Evolutionary conservation across 2,329 filamentous ascomycete genomes (phyloP).

Genomic region (Alternaria postmessia): DNA sequence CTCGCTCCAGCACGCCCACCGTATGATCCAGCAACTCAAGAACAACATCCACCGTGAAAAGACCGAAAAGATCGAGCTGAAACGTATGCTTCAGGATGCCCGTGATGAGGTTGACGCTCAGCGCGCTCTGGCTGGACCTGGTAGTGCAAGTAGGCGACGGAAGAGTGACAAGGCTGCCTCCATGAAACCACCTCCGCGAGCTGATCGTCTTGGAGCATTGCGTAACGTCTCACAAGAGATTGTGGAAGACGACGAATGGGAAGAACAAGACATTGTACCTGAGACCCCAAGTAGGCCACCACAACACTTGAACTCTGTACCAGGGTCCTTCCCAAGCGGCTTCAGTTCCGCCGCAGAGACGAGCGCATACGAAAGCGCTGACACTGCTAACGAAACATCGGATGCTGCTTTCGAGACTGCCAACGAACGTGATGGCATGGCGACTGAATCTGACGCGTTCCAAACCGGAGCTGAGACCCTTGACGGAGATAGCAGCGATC

Average conservation of each 20-base stretch:
- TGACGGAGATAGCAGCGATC: constrained; percentile 75
- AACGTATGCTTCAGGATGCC: constrained; percentile 92
- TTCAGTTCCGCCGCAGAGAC: constrained; percentile 48
- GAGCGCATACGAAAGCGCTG: constrained; percentile 71
- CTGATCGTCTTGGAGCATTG: constrained; percentile 76
- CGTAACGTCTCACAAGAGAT: constrained; percentile 79
- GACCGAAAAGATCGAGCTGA: constrained; percentile 96
- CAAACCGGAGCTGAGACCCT: constrained; percentile 85
- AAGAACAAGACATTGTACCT: constrained; percentile 73
- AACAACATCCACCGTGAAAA: constrained; percentile 97
- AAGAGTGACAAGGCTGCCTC: constrained; percentile 66
- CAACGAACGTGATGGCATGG: constrained; percentile 73
- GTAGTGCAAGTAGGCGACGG: constrained; percentile 62
- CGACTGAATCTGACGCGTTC: constrained; percentile 92
- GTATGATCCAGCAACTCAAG: constrained; percentile 95
- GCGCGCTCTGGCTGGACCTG: constrained; percentile 58
- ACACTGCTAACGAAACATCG: constrained; percentile 78
- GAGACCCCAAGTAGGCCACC: constrained; percentile 62
- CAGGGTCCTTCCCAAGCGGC: constrained; percentile 42
- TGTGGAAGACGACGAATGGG: constrained; percentile 80
- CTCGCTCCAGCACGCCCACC: constrained; percentile 90
- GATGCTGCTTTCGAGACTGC: constrained; percentile 74
- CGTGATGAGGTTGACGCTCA: constrained; percentile 86
- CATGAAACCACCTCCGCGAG: constrained; percentile 80
- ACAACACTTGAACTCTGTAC: constrained; percentile 33